Evolutionary conservation across 768 basidiomycete species (phyloP).

Genomic region (Hysterangium stoloniferum): DNA sequence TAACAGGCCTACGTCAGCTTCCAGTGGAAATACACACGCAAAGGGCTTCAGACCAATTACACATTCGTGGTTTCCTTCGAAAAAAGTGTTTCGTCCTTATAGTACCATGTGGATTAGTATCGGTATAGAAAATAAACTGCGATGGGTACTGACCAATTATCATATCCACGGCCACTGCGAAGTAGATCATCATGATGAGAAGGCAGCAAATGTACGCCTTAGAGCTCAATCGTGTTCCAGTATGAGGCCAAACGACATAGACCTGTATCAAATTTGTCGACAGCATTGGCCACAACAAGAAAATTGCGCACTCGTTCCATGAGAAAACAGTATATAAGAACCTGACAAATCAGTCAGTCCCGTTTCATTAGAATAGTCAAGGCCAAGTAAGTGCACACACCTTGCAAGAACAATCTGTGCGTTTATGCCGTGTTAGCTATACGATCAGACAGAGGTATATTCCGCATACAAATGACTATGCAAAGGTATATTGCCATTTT

Average conservation of each 20-base stretch:
- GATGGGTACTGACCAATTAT: neutral
- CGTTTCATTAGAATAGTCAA: neutral
- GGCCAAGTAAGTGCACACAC: neutral
- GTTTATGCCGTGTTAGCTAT: no score
- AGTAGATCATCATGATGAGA: slow-evolving; percentile 5
- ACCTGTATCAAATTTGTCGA: neutral
- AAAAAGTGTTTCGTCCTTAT: slow-evolving; percentile 11
- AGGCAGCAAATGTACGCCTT: slow-evolving; percentile 8
- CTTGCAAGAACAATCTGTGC: slow-evolving; percentile 10
- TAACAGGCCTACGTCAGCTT: neutral
- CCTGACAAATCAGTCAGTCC: neutral
- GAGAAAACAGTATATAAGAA: slow-evolving; percentile 10
- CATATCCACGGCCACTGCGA: neutral
- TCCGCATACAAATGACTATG: slow-evolving; percentile 5
- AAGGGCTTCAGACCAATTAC: slow-evolving; percentile 39
- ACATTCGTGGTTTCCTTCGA: slow-evolving; percentile 32
- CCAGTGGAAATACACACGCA: slow-evolving; percentile 20
- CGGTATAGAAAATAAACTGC: neutral
- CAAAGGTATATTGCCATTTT: slow-evolving; percentile 11
- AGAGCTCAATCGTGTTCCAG: slow-evolving; percentile 7
- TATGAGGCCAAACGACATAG: slow-evolving; percentile 13
- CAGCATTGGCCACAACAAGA: neutral
- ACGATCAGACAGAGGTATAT: no score
- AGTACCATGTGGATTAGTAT: neutral
- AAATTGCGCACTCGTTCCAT: slow-evolving; percentile 5